These are phyloP conservation scores for Cyberlindnera mississippiensis DNA, from an alignment of 805 yeast genomes.

Conservation along the genomic window DNA sequence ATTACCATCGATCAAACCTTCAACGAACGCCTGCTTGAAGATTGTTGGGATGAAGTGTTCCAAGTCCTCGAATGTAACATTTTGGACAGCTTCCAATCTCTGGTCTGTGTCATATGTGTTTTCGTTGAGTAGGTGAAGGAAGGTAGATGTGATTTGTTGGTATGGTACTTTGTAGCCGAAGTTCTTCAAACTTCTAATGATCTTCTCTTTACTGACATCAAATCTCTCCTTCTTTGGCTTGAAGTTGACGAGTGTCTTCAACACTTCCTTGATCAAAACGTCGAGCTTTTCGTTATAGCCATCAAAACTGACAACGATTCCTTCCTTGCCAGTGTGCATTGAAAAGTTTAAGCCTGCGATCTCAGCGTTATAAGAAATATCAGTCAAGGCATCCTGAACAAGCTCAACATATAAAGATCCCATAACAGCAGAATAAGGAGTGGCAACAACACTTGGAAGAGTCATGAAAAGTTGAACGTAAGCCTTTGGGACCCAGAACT, in stretches of 20 bases:
- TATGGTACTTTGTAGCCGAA: constrained; percentile 74
- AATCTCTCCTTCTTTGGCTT: constrained; percentile 55
- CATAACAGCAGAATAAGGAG: constrained; percentile 54
- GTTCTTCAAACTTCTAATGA: constrained; percentile 60
- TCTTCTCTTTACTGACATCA: constrained; percentile 59
- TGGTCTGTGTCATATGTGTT: constrained; percentile 63
- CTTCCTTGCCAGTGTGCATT: constrained; percentile 61
- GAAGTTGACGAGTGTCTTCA: constrained; percentile 50
- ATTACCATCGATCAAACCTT: constrained; percentile 79
- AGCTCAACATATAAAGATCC: constrained; percentile 65
- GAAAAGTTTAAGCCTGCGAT: constrained; percentile 69
- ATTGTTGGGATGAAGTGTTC: constrained; percentile 48
- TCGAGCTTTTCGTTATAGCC: constrained; percentile 86
- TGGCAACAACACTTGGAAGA: constrained; percentile 56
- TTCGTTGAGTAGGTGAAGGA: constrained; percentile 66
- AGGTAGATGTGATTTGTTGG: constrained; percentile 62
- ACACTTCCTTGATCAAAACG: constrained; percentile 55
- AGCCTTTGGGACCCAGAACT: constrained; percentile 86
- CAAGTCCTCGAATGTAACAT: constrained; percentile 48
- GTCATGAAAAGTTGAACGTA: constrained; percentile 60
- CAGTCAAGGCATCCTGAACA: constrained; percentile 70
- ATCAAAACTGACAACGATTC: constrained; percentile 58
- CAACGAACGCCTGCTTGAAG: constrained; percentile 57
- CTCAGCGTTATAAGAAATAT: constrained; percentile 77
- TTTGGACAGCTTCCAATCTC: constrained; percentile 46